Conservation (phyloP, 2,329 filamentous ascomycete species). For the Penicillium sp. region DNA sequence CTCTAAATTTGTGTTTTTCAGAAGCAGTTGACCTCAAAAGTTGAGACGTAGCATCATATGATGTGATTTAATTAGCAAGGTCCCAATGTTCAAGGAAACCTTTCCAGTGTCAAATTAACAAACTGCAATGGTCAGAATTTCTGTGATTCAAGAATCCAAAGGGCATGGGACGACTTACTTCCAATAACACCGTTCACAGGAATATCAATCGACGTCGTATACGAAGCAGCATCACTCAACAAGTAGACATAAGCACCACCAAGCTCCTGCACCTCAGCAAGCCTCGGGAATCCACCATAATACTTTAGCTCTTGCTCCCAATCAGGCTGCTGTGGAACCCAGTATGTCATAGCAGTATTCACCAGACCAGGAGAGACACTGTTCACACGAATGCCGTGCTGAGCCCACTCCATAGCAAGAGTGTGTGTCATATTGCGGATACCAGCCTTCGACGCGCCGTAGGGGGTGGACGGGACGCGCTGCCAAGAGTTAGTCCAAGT, state of each 20-base stretch:
- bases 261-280: slow-evolving; percentile 53
- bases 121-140: neutral
- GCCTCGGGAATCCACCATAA: slow-evolving; percentile 54
- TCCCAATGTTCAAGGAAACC: neutral
- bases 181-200: slow-evolving; percentile 51
- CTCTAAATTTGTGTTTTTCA: neutral
- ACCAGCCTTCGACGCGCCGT: slow-evolving; percentile 47
- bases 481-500: slow-evolving; percentile 25
- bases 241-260: slow-evolving; percentile 53
- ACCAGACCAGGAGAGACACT: slow-evolving; percentile 45
- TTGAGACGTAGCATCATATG: neutral
- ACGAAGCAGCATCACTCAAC: slow-evolving; percentile 48
- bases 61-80: neutral
- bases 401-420: slow-evolving; percentile 49
- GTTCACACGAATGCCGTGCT: slow-evolving; percentile 40
- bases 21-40: neutral
- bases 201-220: slow-evolving; percentile 52
- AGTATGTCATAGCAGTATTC: slow-evolving; percentile 41
- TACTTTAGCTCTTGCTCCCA: slow-evolving; percentile 56
- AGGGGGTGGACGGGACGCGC: slow-evolving; percentile 45
- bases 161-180: slow-evolving; percentile 18
- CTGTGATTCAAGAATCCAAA: neutral
- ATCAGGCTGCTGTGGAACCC: slow-evolving; percentile 48
- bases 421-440: slow-evolving; percentile 30
- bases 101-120: neutral